Evolutionary conservation across 2,329 filamentous ascomycete genomes (phyloP).

Genomic region (Parastagonospora avenae): DNA sequence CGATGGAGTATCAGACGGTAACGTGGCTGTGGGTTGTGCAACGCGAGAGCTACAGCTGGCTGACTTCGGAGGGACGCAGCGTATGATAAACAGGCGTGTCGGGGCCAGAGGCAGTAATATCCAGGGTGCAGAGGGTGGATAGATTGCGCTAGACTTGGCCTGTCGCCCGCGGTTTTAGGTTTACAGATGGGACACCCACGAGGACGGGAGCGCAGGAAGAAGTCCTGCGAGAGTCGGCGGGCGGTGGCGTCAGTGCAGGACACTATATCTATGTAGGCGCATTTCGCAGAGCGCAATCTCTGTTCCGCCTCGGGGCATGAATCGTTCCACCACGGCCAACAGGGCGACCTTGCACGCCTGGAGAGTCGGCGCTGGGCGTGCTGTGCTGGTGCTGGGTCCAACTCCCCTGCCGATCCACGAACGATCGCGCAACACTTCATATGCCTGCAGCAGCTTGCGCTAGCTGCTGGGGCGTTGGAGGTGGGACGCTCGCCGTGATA

Average conservation of each 20-base stretch:
- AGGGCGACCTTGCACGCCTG: not conserved
- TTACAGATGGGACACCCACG: constrained; percentile 3
- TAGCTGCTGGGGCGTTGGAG: constrained; percentile 7
- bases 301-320: no score
- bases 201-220: not conserved
- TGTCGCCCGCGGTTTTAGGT: constrained; percentile 16
- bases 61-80: not conserved
- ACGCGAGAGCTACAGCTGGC: not conserved
- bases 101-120: not conserved
- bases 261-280: no score
- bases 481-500: not conserved
- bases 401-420: constrained; percentile 1
- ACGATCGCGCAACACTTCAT: constrained; percentile 8
- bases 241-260: constrained; percentile 6
- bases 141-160: constrained; percentile 2
- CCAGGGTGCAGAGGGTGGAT: constrained; percentile 3
- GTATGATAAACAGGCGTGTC: not conserved
- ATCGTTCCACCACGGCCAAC: no score
- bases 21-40: constrained; percentile 24
- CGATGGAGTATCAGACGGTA: constrained; percentile 25
- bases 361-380: constrained; percentile 4
- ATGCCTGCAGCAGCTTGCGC: constrained; percentile 5
- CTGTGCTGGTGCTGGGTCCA: not conserved
- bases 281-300: no score
- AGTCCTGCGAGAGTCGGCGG: not conserved